phyloP scores from a whole-genome alignment of 208 protist species.

The Novymonas esmeraldas region DNA sequence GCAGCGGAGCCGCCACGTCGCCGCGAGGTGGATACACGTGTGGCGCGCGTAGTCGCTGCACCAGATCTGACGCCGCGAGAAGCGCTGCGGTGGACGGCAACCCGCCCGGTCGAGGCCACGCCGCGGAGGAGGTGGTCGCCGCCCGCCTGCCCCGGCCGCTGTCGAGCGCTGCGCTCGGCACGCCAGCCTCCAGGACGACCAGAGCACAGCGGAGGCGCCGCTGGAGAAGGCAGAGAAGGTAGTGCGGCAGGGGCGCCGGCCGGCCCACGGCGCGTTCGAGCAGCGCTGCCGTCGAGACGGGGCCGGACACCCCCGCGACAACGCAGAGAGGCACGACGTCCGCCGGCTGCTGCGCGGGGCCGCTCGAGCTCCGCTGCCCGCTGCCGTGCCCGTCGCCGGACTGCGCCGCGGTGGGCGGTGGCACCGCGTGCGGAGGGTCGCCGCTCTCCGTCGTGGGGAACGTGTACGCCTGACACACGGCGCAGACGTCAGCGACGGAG shows the following conservation, averaged over 20 bases:
- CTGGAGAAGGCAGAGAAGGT: slow-evolving; percentile 62
- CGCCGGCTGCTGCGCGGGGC: background rate
- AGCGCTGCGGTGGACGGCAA: slow-evolving; percentile 11
- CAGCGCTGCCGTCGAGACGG: slow-evolving; percentile 45
- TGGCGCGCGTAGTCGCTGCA: slow-evolving; percentile 19
- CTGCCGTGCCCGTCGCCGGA: too few relatives aligned
- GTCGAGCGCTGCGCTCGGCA: background rate
- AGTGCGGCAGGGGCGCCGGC: slow-evolving; percentile 46
- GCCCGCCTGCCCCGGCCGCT: background rate
- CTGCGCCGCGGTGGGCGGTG: too few relatives aligned
- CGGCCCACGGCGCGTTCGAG: slow-evolving; percentile 57
- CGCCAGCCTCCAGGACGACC: slow-evolving; percentile 47
- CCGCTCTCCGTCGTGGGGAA: slow-evolving; percentile 10
- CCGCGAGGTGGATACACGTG: slow-evolving; percentile 7
- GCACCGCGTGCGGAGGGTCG: background rate
- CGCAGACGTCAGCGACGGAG: slow-evolving; percentile 41
- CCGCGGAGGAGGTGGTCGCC: background rate
- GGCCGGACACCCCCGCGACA: slow-evolving; percentile 46
- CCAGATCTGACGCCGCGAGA: slow-evolving; percentile 25
- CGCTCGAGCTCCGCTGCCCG: background rate
- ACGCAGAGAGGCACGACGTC: slow-evolving; percentile 53
- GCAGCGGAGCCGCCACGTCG: background rate
- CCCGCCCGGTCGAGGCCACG: background rate
- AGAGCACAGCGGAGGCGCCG: slow-evolving; percentile 61
- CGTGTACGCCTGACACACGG: slow-evolving; percentile 28